Base-by-base conservation (phyloP, 2,329 filamentous ascomycete species). In the Lanzia echinophila region DNA sequence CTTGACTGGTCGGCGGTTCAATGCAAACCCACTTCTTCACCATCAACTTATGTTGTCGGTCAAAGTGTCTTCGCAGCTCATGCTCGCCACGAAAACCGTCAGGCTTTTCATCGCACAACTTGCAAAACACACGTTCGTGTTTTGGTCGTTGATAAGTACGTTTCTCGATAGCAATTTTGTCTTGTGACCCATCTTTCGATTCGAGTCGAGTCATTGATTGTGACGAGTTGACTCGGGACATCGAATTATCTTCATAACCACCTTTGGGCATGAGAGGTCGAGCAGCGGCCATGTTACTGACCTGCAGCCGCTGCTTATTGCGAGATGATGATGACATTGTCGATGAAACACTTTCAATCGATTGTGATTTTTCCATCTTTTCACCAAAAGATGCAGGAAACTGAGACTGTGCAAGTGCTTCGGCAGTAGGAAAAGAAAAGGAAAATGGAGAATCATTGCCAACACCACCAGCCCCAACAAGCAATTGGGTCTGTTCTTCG, bases 31-130 rank as follows among this genome's bases (percentile, higher is more conserved):
- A 85, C 61, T 81, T 82, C 67, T 74, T 80, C 48, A 81, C 75
- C 3, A 70, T 60, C 11, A 57, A 62, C 55, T 74, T 73, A 68
- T 97, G 92, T 60, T 88, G 78, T 47, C 83, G 79, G 53, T 81
- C 77, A 56, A 75, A 74, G 67, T 91, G 87, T 54, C 87, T 78
- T 53, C 85, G 77, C 47, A 90, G 76, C 69, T 96, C 91, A 69
- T 96, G 91, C 53, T 95, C 90, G 55, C 91, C 91, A 44, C 91
- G 86, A 69, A 96, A 96, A 5, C 91, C 90, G 57, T 90, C 85
- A 2, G 87, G 87, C 57, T 92, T 84, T 63, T 90, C 87, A 60
- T 85, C 83, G 73, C 91, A 96, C 62, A 86, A 81, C 17, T 76
- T 74, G 69, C 91, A 96, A 43, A 54, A 57, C 10, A 66, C 63